Evolutionary conservation across 2,329 filamentous ascomycete genomes (phyloP).

Genomic region (Macrophomina pseudophaseolina): DNA sequence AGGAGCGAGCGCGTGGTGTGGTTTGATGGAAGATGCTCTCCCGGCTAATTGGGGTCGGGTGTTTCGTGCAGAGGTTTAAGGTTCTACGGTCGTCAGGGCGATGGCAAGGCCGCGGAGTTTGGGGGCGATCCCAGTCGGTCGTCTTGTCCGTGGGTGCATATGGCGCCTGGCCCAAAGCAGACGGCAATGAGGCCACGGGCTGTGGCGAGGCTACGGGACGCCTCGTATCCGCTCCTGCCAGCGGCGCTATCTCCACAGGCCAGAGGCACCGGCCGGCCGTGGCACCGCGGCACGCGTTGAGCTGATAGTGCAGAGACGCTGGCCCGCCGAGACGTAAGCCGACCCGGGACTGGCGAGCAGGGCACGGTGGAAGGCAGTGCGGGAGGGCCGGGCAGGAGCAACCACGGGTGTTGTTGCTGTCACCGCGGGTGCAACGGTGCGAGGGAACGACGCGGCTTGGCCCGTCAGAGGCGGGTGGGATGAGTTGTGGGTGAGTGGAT

Average conservation of each 20-base stretch:
- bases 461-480: not conserved
- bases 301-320: not conserved
- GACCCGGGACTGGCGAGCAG: not conserved
- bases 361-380: not conserved
- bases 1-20: not conserved
- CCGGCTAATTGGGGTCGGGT: not conserved
- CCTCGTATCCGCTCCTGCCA: conserved; percentile 9
- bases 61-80: not conserved
- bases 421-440: conserved; percentile 3
- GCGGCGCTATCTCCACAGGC: not conserved
- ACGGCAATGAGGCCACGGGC: not conserved
- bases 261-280: not conserved
- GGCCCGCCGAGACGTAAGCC: not conserved
- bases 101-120: not conserved
- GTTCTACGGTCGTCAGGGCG: not conserved
- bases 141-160: conserved; percentile 6
- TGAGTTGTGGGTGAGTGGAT: not conserved
- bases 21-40: not conserved
- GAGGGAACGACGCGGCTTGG: conserved; percentile 1
- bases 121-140: not conserved
- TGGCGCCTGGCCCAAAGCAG: not conserved
- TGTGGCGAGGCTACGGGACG: conserved; percentile 2
- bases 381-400: not conserved
- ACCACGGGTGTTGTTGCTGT: not conserved
- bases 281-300: not conserved